Conservation (phyloP, 2,329 filamentous ascomycete species). For the Diaporthe humulicola region DNA sequence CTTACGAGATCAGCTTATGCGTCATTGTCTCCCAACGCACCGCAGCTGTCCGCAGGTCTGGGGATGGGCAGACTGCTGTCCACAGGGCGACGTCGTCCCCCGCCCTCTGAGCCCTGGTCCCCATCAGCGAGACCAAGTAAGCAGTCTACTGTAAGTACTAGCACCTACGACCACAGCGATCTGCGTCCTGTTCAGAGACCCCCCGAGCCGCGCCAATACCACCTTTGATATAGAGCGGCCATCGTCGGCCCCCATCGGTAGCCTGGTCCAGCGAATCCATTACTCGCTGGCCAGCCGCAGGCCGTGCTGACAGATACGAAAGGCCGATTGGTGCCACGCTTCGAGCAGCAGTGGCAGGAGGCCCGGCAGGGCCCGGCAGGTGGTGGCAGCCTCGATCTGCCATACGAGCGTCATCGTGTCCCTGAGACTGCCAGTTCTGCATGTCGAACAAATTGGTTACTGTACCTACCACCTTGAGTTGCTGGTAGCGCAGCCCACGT, state of each 20-base stretch:
- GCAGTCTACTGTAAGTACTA: background rate
- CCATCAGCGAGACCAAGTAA: background rate
- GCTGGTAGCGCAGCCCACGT: background rate
- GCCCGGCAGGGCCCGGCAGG: background rate
- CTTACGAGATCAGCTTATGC: background rate
- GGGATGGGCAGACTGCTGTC: background rate
- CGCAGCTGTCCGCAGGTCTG: background rate
- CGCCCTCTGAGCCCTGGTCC: background rate
- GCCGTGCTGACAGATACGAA: background rate
- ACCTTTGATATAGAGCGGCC: background rate
- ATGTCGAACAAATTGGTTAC: background rate
- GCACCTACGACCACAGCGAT: background rate
- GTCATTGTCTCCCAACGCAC: background rate
- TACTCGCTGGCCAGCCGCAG: conserved; percentile 1
- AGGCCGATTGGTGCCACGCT: conserved; percentile 23
- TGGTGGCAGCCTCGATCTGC: background rate
- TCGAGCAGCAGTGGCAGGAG: background rate
- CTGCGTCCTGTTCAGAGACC: background rate
- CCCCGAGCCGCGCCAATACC: background rate
- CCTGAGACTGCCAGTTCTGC: background rate
- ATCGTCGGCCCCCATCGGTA: conserved; percentile 12
- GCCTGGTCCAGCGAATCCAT: background rate
- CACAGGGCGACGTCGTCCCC: background rate
- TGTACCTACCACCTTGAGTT: background rate
- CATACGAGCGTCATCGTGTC: background rate